Conservation (phyloP, 2,329 filamentous ascomycete genomes). For the Alternaria longipes region DNA sequence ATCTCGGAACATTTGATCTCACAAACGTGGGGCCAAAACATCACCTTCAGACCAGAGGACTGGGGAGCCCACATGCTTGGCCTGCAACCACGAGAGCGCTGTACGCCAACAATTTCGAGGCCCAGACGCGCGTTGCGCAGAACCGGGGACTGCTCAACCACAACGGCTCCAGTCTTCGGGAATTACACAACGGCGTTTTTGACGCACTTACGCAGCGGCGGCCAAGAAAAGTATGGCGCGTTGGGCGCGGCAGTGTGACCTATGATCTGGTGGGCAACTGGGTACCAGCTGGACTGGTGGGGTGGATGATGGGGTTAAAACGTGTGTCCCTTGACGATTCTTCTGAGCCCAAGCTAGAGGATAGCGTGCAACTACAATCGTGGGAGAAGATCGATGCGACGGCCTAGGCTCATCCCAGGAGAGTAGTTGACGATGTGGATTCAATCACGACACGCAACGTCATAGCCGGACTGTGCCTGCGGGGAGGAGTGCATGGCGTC, state of each 20-base stretch:
- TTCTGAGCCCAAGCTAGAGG: constrained; percentile 50
- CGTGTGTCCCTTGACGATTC: constrained; percentile 57
- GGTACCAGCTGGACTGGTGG: constrained; percentile 79
- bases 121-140: constrained; percentile 47
- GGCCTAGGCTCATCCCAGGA: constrained; percentile 14
- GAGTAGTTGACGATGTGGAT: constrained; percentile 5
- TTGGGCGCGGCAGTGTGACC: constrained; percentile 83
- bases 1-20: constrained; percentile 91
- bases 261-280: constrained; percentile 88
- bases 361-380: constrained; percentile 53
- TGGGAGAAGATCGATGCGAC: constrained; percentile 57
- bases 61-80: constrained; percentile 51
- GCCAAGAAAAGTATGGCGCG: constrained; percentile 71
- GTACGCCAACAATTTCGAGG: constrained; percentile 52
- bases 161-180: constrained; percentile 76
- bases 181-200: constrained; percentile 87
- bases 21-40: constrained; percentile 65
- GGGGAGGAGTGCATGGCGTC: neutral
- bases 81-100: constrained; percentile 45
- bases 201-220: constrained; percentile 79
- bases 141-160: constrained; percentile 64
- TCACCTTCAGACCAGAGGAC: constrained; percentile 46
- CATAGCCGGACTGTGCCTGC: constrained; percentile 16
- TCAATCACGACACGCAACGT: constrained; percentile 9
- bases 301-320: constrained; percentile 90